Percentiles rank a stretch among this genome's conserved stretches.
Evolutionary conservation across 495 filamentous ascomycete species (phyloP).

Genomic region (Parachaetomium inaequale): DNA sequence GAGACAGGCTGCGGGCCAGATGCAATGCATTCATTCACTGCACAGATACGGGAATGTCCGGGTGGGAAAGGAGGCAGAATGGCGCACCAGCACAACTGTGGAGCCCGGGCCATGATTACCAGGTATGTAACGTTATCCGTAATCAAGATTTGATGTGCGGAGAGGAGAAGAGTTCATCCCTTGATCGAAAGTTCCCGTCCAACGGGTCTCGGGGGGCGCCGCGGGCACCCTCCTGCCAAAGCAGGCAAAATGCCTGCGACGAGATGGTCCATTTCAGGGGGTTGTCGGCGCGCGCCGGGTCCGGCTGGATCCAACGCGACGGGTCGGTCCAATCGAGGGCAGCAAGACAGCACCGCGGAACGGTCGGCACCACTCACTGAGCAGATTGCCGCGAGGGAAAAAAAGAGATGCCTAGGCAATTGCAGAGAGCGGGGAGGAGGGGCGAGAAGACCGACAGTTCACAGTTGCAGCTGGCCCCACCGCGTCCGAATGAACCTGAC

Average conservation of each 20-base stretch:
- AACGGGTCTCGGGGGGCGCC: no score
- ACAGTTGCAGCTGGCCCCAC: background rate
- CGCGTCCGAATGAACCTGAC: background rate
- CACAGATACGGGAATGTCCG: no score
- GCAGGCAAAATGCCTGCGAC: conserved; percentile 4
- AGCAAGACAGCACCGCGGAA: background rate
- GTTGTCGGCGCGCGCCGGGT: background rate
- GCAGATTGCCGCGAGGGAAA: background rate
- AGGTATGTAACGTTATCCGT: no score
- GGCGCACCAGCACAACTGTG: no score
- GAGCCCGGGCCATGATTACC: no score
- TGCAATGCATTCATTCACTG: background rate
- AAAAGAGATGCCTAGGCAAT: background rate
- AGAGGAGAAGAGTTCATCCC: no score
- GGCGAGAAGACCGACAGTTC: background rate
- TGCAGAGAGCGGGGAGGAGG: background rate
- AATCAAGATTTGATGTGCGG: no score
- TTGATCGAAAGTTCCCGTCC: background rate
- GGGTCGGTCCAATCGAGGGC: conserved; percentile 1
- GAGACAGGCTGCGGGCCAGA: background rate
- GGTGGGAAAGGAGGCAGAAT: no score
- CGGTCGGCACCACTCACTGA: background rate
- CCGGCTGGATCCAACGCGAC: background rate
- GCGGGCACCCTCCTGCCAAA: background rate
- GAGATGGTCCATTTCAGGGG: background rate